Conservation (phyloP, 345 rosid species). For the Geranium rotundifolium region DNA sequence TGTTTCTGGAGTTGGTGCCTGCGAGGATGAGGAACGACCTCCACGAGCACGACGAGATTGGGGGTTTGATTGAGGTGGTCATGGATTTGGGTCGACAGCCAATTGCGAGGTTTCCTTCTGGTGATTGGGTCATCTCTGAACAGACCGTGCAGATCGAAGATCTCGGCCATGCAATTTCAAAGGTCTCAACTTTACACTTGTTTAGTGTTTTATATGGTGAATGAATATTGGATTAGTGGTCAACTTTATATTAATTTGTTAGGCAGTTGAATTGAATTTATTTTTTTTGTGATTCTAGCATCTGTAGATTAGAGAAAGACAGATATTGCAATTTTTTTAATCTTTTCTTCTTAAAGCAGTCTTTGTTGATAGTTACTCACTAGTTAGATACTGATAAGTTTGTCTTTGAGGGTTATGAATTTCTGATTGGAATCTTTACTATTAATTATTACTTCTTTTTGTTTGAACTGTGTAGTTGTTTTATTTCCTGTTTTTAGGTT, state of each 20-base stretch:
- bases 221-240: not conserved
- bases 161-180: conserved; percentile 61
- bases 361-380: not conserved
- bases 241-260: no score
- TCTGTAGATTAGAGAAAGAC: not conserved
- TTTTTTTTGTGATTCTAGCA: no score
- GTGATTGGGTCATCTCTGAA: conserved; percentile 77
- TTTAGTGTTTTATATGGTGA: not conserved
- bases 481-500: conserved; percentile 36
- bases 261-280: no score
- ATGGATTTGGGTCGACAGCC: conserved; percentile 93
- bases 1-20: conserved; percentile 72
- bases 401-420: not conserved
- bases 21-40: conserved; percentile 48
- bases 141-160: conserved; percentile 60
- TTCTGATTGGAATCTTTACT: not conserved
- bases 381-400: not conserved
- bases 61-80: conserved; percentile 78
- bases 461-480: conserved; percentile 2
- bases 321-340: no score
- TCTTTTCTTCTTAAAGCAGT: not conserved
- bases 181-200: conserved; percentile 30
- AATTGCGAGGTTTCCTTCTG: conserved; percentile 83
- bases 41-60: conserved; percentile 39
- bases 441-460: no score